A percentile compares a stretch with the other conserved stretches of the same genome.
phyloP scores from a whole-genome alignment of 805 yeast species.

The Millerozyma miso region DNA sequence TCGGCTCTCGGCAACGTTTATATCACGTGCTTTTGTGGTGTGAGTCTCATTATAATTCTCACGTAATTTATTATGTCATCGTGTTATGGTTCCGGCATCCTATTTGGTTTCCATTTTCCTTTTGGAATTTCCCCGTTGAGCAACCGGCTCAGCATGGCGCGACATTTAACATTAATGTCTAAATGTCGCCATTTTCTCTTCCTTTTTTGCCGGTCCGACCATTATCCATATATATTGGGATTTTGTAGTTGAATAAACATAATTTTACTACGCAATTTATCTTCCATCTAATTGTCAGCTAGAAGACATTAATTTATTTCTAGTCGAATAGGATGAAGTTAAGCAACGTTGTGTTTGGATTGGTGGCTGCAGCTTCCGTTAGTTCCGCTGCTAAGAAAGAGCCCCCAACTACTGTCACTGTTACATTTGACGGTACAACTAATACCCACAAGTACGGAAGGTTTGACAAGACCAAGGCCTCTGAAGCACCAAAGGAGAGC shows the following conservation, averaged over 20 bases:
- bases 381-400: slow-evolving; percentile 18
- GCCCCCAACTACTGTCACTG: slow-evolving; percentile 20
- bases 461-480: slow-evolving; percentile 45
- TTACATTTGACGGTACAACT: slow-evolving; percentile 31
- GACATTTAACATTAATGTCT: neutral
- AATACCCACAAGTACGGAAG: slow-evolving; percentile 54
- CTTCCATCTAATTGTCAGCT: neutral
- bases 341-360: slow-evolving; percentile 36
- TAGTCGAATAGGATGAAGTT: slow-evolving; percentile 34
- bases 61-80: neutral
- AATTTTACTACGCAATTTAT: neutral
- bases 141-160: neutral
- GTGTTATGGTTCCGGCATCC: neutral
- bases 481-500: slow-evolving; percentile 15
- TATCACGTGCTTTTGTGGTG: too few species aligned
- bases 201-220: neutral
- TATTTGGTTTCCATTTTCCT: neutral
- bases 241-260: neutral
- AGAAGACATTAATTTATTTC: neutral
- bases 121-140: neutral
- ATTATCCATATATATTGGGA: neutral
- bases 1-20: too few species aligned
- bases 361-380: slow-evolving; percentile 31
- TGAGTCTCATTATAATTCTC: neutral
- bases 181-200: neutral